Evolutionary conservation across 768 basidiomycete genomes (phyloP), one percentile per base, ranked within the genome.

Genomic region (Daedalea quercina): DNA sequence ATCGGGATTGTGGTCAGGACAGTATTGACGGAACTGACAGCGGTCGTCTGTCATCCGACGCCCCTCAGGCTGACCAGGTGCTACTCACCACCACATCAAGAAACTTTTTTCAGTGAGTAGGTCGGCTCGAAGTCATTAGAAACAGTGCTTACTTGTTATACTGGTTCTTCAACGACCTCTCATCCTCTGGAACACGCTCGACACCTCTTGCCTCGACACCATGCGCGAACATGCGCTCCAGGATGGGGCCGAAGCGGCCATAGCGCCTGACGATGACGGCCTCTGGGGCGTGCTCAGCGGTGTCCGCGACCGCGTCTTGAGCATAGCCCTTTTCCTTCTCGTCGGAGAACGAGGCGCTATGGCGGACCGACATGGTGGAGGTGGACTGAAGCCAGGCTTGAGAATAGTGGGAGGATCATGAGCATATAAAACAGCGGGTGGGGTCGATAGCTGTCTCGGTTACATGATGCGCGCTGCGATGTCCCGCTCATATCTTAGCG

Each of bases 191-290:
- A 0, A 80, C 74, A 12, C 79, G 74, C 55, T 79, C 79, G 6
- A 81, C 74, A 19, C 79, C 79, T 62, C 76, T 66, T 3, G 77
- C 77, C 61, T 81, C 79, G 19, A 80, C 75, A 44, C 77, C 78
- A 49, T 65, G 73, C 15, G 68, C 64, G 60, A 79, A 78, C 12
- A 78, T 64, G 58, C 61, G 71, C 41, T 56, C 56, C 23, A 65
- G 50, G 25, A 62, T 45, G 1, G 60, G 59, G 7, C 64, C 64
- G 25, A 65, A 57, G 31, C 60, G 60, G 12, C 60, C 61, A 50
- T 46, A 65, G 33, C 64, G 57, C 33, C 55, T 57, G 28, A 57
- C 60, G 43, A 63, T 54, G 35, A 52, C 57, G 17, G 55, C 53
- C 44, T 65, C 64, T 0, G 57, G 60, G 8, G 53, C 52, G 15